These are phyloP conservation scores for Phanerochaete sordida DNA, from an alignment of 768 basidiomycete species.

Conservation along the genomic window DNA sequence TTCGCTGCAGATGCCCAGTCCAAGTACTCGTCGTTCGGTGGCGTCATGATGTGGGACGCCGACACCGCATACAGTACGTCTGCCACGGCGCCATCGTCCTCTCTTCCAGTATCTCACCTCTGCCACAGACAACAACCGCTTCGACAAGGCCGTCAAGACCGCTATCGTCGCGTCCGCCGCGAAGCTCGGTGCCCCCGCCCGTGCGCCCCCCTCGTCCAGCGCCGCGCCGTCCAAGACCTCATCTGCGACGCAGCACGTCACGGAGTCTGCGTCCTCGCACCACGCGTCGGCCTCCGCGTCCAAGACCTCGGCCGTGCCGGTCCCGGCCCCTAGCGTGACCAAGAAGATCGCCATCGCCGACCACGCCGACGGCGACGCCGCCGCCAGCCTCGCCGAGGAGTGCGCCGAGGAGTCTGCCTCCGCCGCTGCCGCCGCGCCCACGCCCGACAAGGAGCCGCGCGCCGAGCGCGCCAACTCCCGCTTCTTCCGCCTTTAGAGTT, in stretches of 20 bases:
- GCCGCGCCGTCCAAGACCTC: background rate
- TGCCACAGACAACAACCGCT: constrained; percentile 20
- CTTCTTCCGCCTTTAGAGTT: constrained; percentile 17
- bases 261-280: background rate
- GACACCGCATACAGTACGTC: constrained; percentile 16
- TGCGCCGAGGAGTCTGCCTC: constrained; percentile 2
- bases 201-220: background rate
- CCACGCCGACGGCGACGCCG: background rate
- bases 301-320: background rate
- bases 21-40: constrained; percentile 65
- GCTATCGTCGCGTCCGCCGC: constrained; percentile 17
- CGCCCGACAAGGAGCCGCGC: constrained; percentile 4
- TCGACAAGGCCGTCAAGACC: constrained; percentile 21
- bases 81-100: no score
- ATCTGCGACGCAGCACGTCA: background rate
- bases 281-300: background rate
- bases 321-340: background rate
- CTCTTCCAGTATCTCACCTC: background rate
- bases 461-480: constrained; percentile 14
- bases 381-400: constrained; percentile 1
- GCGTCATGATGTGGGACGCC: constrained; percentile 45
- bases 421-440: background rate
- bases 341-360: background rate
- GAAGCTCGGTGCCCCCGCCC: constrained; percentile 9
- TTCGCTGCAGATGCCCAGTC: constrained; percentile 48